Evolutionary conservation across 2,329 filamentous ascomycete species (phyloP).

Genomic region (Aspergillus amoenus): DNA sequence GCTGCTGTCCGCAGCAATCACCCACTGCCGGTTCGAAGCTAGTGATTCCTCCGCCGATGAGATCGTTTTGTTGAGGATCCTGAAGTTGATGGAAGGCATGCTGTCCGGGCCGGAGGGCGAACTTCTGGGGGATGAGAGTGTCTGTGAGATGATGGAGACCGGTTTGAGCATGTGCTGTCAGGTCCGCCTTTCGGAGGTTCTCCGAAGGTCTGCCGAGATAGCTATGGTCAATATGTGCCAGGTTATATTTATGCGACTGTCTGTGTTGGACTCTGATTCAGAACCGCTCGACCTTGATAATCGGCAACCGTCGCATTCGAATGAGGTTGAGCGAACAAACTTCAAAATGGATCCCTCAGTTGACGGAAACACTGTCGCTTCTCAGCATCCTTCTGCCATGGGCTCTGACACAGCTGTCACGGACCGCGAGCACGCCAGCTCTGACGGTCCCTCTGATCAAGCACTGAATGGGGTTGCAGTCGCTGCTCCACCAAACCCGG

Average conservation of each 20-base stretch:
- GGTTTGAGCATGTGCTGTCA: slow-evolving; percentile 97
- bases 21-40: slow-evolving; percentile 95
- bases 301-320: slow-evolving; percentile 56
- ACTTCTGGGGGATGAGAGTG: slow-evolving; percentile 93
- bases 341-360: slow-evolving; percentile 82
- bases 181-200: slow-evolving; percentile 81
- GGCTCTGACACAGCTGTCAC: slow-evolving; percentile 37
- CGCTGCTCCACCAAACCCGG: slow-evolving; percentile 35
- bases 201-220: slow-evolving; percentile 89
- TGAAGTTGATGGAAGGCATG: slow-evolving; percentile 98
- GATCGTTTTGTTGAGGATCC: slow-evolving; percentile 87
- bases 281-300: slow-evolving; percentile 65
- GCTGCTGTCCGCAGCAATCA: slow-evolving; percentile 88
- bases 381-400: slow-evolving; percentile 47
- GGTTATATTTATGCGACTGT: slow-evolving; percentile 92
- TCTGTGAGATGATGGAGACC: slow-evolving; percentile 99
- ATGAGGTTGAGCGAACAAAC: slow-evolving; percentile 66
- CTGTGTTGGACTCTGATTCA: slow-evolving; percentile 73
- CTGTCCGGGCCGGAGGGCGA: slow-evolving; percentile 90
- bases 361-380: slow-evolving; percentile 62
- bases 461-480: slow-evolving; percentile 32
- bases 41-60: slow-evolving; percentile 94
- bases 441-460: slow-evolving; percentile 35
- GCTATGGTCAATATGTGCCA: slow-evolving; percentile 99
- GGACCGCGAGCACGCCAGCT: slow-evolving; percentile 33